These are phyloP conservation scores for Boletellus dicymbophilus DNA, from an alignment of 1,284 basidiomycete species.

Conservation along the genomic window DNA sequence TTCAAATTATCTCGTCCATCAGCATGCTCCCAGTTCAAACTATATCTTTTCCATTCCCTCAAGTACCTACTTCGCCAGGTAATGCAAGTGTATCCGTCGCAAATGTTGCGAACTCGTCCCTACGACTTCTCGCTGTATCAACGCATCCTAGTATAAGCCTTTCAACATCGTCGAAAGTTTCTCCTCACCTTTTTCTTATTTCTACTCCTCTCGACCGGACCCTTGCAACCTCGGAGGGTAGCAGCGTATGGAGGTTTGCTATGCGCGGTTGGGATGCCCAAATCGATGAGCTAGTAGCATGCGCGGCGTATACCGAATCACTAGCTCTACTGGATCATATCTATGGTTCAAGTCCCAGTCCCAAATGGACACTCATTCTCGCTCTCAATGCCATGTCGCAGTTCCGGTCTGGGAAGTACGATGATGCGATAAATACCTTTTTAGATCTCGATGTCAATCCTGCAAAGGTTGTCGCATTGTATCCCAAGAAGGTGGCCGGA, in stretches of 20 bases:
- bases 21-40: conserved; percentile 68
- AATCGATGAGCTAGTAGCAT: conserved; percentile 80
- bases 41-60: conserved; percentile 63
- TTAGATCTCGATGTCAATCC: conserved; percentile 90
- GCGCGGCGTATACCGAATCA: conserved; percentile 79
- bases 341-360: conserved; percentile 41
- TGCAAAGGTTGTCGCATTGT: conserved; percentile 91
- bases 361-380: conserved; percentile 58
- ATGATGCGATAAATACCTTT: conserved; percentile 85
- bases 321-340: conserved; percentile 72
- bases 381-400: conserved; percentile 77
- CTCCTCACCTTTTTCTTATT: conserved; percentile 63
- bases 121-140: conserved; percentile 50
- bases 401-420: conserved; percentile 70
- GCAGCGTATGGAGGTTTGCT: conserved; percentile 74
- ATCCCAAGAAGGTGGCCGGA: conserved; percentile 82
- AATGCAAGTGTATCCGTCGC: conserved; percentile 25
- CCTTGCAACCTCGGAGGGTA: conserved; percentile 63
- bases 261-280: conserved; percentile 81
- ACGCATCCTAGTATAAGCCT: conserved; percentile 45
- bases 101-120: conserved; percentile 35
- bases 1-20: conserved; percentile 82
- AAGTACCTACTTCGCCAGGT: conserved; percentile 26
- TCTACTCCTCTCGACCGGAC: conserved; percentile 76
- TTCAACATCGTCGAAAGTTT: background rate